Evolutionary conservation across 2,329 filamentous ascomycete species (phyloP), one percentile per base, ranked within the genome.

Genomic region (Chaetomiaceae sp.): DNA sequence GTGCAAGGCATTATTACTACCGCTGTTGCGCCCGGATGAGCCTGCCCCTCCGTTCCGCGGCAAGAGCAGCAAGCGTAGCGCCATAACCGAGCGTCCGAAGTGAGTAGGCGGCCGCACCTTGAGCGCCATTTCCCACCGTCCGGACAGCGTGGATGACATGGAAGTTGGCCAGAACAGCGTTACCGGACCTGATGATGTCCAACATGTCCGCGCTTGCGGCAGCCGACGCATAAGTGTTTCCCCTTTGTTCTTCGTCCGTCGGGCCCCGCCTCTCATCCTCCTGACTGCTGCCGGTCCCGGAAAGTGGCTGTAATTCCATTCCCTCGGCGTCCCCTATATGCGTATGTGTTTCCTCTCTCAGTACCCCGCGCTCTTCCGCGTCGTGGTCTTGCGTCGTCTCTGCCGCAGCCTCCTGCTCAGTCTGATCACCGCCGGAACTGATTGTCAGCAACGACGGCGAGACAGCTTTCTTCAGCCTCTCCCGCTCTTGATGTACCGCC

Each of bases 401-500:
- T 13, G 54, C 57, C 8, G 62, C 34, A 34, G 52, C 42, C n/a
- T 66, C n/a, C 27, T 40, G 33, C 18, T 16, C 33, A 7, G 37
- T 18, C 18, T 46, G 43, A 9, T 21, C 51, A 3, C 36, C 47
- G 23, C 16, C 43, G 5, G 54, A 36, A 8, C 30, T 37, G n/a
- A 48, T 33, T 2, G 53, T 51, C 40, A 37, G 47, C 48, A 60
- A 40, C 5, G 44, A 44, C 49, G 71, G 59, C 23, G 67, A 63
- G 6, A 81, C 69, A 13, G 71, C 67, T 45, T 76, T 74, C 29
- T 77, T 73, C 20, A 86, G 68, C 52, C 74, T 75, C 61, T 85
- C 81, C 56, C 78, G 74, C 62, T 86, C 80, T 41, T 78, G 73
- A 61, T 83, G 81, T 10, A 86, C 76, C 3, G 81, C 74, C 53